A percentile compares a stretch with the other conserved stretches of the same genome.
These are phyloP conservation scores for Lecanoromycetidae sp. DNA, from an alignment of 2,329 filamentous ascomycete species.

Conservation along the genomic window DNA sequence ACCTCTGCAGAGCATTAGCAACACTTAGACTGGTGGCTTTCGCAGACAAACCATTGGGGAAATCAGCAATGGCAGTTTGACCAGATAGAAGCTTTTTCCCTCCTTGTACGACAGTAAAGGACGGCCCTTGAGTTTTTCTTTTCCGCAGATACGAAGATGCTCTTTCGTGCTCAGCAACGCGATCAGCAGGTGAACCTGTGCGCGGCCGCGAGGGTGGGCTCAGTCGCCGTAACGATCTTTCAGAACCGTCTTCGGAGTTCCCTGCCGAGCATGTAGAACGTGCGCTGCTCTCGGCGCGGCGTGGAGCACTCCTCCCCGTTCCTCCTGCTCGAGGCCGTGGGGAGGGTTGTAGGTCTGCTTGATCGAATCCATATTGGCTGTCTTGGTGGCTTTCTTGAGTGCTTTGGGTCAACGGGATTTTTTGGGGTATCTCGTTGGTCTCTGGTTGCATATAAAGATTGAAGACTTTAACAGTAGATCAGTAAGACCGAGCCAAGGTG, in stretches of 20 bases:
- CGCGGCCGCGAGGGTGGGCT: constrained; percentile 21
- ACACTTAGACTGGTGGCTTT: constrained; percentile 5
- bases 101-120: constrained; percentile 42
- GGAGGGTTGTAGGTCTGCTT: constrained; percentile 33
- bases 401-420: constrained; percentile 25
- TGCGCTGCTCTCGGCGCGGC: constrained; percentile 21
- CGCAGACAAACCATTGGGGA: constrained; percentile 63
- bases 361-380: constrained; percentile 49
- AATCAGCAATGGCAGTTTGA: constrained; percentile 41
- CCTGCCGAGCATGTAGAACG: constrained; percentile 20
- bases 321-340: constrained; percentile 30
- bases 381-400: constrained; percentile 23
- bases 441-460: constrained; percentile 55
- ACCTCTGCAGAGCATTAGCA: constrained; percentile 53
- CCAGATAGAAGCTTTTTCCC: constrained; percentile 33
- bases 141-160: constrained; percentile 28
- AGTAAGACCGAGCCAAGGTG: constrained; percentile 44
- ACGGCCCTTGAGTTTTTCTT: constrained; percentile 33
- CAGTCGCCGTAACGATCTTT: constrained; percentile 22
- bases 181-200: constrained; percentile 36
- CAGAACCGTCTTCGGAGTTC: constrained; percentile 14
- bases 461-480: constrained; percentile 24
- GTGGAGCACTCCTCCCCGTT: constrained; percentile 27
- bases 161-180: constrained; percentile 45
- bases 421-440: constrained; percentile 39